Conservation (phyloP, 169 alveolate genomes). For the Plasmodium vivax region DNA sequence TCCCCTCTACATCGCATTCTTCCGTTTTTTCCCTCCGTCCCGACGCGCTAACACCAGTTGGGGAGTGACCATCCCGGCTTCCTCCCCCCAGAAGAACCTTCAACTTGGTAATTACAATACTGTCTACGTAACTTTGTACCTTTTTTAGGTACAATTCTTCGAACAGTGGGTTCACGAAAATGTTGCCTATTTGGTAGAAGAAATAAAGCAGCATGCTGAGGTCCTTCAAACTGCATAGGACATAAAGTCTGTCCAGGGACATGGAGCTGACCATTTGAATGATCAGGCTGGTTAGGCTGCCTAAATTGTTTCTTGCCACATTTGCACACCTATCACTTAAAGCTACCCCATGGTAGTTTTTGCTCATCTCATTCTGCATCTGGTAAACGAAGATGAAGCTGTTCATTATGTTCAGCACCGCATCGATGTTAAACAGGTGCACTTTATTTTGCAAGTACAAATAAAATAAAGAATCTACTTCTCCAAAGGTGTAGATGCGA, state of each 20-base stretch:
- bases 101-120: constrained; percentile 17
- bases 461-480: constrained; percentile 36
- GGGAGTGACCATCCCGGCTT: background rate
- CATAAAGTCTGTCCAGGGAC: constrained; percentile 10
- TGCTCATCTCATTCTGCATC: constrained; percentile 23
- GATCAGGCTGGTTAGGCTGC: constrained; percentile 13
- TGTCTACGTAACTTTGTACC: constrained; percentile 19
- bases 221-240: constrained; percentile 5
- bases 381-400: constrained; percentile 42
- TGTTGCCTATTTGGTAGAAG: constrained; percentile 44
- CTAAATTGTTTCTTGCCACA: constrained; percentile 16
- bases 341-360: constrained; percentile 2
- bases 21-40: background rate
- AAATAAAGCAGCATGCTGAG: constrained; percentile 22
- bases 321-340: background rate
- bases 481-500: constrained; percentile 17
- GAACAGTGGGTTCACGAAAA: constrained; percentile 14
- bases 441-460: constrained; percentile 33
- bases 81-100: background rate
- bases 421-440: constrained; percentile 43
- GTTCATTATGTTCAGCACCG: constrained; percentile 30
- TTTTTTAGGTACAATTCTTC: constrained; percentile 48
- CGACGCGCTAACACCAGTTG: background rate
- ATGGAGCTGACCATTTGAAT: constrained; percentile 18
- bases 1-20: background rate